Evolutionary conservation across 306 rosid species (phyloP), one percentile per base, ranked within the genome.

Genomic region (Vigna unguiculata): DNA sequence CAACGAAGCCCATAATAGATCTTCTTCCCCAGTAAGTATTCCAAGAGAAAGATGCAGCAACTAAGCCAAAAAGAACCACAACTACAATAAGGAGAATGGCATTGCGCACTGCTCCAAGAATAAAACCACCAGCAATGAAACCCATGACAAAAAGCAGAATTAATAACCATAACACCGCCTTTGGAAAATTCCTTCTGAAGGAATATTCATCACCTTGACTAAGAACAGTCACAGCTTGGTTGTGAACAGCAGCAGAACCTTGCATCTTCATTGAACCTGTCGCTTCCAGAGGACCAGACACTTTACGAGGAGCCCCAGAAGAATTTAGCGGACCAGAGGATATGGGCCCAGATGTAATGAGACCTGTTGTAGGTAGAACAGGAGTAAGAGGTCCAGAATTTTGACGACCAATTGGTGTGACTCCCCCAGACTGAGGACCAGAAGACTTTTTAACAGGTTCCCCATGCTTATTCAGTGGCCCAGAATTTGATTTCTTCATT

Each of bases 401-500:
- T 82, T 95, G 98, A 70, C 98, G 86, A 49, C 88, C 86, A 28
- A 32, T 72, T 40, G 88, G 97, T n/a, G 98, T 92, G 76, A 92
- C 98, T 57, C 98, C 93, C 47, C 98, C 95, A 69, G 99, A 89
- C 79, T 95, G 99, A 80, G 99, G 97, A 51, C 99, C 97, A 62
- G 99, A 95, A 24, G 91, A 86, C 80, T 86, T 94, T 90, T 92
- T 95, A 75, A 92, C 53, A 73, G 97, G 99, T 25, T 95, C 99
- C 12, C 99, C 99, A 22, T 95, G 99, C 84, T 95, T 95, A 80
- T 85, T 95, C 72, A 95, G 79, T 8, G 98, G 99, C 66, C 99
- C 99, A 36, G 99, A 95, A 83, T 89, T 92, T 25, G 97, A 88
- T 84, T 95, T 95, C 83, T 92, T 92, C 12, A 80, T 36, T 17